Evolutionary conservation across 1,139 yeast species (phyloP).

Genomic region (Saccharomyces hybrid): DNA sequence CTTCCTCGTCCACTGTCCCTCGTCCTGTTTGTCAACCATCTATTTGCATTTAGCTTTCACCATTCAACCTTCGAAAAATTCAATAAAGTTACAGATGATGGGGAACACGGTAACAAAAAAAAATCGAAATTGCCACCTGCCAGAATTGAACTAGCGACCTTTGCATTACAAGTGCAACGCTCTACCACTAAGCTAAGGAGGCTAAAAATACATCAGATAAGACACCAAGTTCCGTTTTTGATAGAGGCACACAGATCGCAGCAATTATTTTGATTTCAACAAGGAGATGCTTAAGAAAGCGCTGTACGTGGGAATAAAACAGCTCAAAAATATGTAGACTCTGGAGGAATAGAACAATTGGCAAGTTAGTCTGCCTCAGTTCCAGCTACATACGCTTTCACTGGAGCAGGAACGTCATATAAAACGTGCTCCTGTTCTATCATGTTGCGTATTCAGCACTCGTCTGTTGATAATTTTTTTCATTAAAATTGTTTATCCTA

Average conservation of each 20-base stretch:
- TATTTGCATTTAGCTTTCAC: background rate
- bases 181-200: conserved; percentile 86
- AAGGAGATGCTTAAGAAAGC: too few relatives aligned
- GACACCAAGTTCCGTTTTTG: too few relatives aligned
- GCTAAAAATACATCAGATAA: conserved; percentile 31
- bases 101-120: background rate
- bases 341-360: too few relatives aligned
- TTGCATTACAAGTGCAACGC: conserved; percentile 91
- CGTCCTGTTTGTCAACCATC: background rate
- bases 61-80: background rate
- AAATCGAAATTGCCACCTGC: conserved; percentile 77
- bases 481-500: background rate
- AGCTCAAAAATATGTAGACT: too few relatives aligned
- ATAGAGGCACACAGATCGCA: too few relatives aligned
- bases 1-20: background rate
- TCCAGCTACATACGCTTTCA: too few relatives aligned
- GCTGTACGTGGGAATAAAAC: too few relatives aligned
- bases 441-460: too few relatives aligned
- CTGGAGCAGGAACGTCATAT: too few relatives aligned
- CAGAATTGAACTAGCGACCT: conserved; percentile 94
- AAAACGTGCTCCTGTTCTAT: too few relatives aligned
- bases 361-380: too few relatives aligned
- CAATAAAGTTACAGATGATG: background rate
- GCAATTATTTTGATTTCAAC: too few relatives aligned
- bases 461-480: background rate